Evolutionary conservation across 305 asterid genomes (phyloP).

Genomic region (Striga hermonthica): DNA sequence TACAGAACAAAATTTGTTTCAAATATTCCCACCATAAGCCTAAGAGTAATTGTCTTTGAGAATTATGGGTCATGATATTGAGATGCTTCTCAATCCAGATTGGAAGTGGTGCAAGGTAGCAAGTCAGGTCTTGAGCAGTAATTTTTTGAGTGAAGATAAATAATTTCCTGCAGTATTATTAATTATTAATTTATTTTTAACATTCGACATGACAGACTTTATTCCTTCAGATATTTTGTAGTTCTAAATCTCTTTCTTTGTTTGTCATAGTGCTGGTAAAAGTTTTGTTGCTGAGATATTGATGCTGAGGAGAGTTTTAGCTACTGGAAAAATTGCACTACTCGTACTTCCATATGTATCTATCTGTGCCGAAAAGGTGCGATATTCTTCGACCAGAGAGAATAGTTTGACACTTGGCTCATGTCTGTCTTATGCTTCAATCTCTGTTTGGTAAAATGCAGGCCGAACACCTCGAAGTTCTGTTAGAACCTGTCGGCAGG

Average conservation of each 20-base stretch:
- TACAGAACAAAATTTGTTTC: no score
- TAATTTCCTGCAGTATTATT: no score
- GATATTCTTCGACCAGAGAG: conserved; percentile 25
- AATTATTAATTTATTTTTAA: no score
- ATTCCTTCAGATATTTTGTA: no score
- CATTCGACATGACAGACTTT: no score
- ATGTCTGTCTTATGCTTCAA: conserved; percentile 28
- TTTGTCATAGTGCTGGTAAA: conserved; percentile 80
- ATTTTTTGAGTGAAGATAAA: no score
- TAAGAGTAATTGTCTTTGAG: no score
- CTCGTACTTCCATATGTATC: conserved; percentile 99
- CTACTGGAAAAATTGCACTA: conserved; percentile 83
- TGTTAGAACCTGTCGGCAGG: conserved; percentile 80
- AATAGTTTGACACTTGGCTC: conserved; percentile 29
- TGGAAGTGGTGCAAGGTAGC: no score
- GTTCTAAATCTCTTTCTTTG: background rate
- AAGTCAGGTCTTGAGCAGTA: no score
- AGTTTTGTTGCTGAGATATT: conserved; percentile 97
- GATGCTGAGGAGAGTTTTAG: conserved; percentile 87
- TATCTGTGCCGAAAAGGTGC: conserved; percentile 92
- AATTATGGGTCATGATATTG: no score
- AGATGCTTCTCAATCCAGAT: no score
- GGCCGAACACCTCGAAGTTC: conserved; percentile 95
- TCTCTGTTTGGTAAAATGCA: conserved; percentile 35
- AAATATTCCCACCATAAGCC: no score